phyloP scores from a whole-genome alignment of 2,329 filamentous ascomycete species.

The Leptographium lundbergii region DNA sequence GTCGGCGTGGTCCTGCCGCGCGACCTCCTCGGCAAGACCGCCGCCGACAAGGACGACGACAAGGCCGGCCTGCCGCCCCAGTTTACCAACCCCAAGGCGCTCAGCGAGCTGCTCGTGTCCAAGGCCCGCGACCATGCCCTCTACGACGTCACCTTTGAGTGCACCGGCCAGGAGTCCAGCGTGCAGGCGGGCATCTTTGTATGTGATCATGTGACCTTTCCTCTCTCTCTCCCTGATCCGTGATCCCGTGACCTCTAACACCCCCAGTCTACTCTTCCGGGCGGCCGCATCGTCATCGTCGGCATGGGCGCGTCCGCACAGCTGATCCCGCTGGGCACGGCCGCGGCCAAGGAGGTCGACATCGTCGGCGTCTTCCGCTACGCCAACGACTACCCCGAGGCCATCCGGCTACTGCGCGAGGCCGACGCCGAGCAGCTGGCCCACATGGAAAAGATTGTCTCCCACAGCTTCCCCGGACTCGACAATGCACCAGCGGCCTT shows the following conservation, averaged over 20 bases:
- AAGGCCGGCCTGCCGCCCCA: slow-evolving; percentile 30
- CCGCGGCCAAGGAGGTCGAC: slow-evolving; percentile 57
- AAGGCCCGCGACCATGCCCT: slow-evolving; percentile 41
- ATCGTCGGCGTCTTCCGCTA: slow-evolving; percentile 62
- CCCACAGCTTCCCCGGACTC: slow-evolving; percentile 55
- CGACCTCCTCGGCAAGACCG: slow-evolving; percentile 33
- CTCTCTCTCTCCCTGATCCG: neutral
- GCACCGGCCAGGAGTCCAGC: slow-evolving; percentile 66
- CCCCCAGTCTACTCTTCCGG: slow-evolving; percentile 45
- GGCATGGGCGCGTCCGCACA: slow-evolving; percentile 62
- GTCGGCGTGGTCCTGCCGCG: slow-evolving; percentile 36
- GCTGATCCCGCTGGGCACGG: slow-evolving; percentile 54
- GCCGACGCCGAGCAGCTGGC: slow-evolving; percentile 37
- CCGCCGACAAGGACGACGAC: slow-evolving; percentile 39
- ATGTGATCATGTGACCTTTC: slow-evolving; percentile 4
- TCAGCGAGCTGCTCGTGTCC: slow-evolving; percentile 22
- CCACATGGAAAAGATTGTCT: slow-evolving; percentile 55
- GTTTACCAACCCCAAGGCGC: slow-evolving; percentile 23
- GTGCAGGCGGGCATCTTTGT: slow-evolving; percentile 63
- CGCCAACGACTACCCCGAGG: slow-evolving; percentile 55
- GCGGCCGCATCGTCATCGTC: slow-evolving; percentile 56
- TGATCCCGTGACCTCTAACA: neutral
- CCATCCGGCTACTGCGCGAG: slow-evolving; percentile 37
- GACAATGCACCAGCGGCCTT: slow-evolving; percentile 52
- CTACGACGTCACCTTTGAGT: slow-evolving; percentile 55